These are phyloP conservation scores for Misopates orontium DNA, from an alignment of 257 asterid genomes.

Conservation along the genomic window DNA sequence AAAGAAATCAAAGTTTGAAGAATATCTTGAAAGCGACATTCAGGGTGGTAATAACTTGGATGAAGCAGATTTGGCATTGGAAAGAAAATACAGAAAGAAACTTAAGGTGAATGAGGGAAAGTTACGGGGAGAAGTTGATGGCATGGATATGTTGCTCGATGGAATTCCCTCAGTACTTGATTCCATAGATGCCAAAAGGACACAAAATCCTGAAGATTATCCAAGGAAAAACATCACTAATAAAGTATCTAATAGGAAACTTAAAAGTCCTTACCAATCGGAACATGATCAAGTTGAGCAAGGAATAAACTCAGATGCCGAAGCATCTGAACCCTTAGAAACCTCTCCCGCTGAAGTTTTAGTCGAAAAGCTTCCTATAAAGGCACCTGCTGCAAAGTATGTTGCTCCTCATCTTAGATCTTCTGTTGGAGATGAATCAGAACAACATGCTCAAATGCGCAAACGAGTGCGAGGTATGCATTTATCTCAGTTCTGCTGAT, in stretches of 20 bases:
- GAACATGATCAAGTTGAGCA: conserved; percentile 33
- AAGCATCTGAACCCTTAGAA: conserved; percentile 29
- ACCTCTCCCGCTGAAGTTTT: conserved; percentile 29
- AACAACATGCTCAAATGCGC: conserved; percentile 68
- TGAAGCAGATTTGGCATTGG: conserved; percentile 43
- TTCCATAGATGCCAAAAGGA: too few relatives aligned
- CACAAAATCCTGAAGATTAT: too few relatives aligned
- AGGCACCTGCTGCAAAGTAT: conserved; percentile 50
- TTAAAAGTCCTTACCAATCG: conserved; percentile 27
- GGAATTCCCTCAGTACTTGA: conserved; percentile 50
- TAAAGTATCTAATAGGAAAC: too few relatives aligned
- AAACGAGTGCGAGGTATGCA: conserved; percentile 68
- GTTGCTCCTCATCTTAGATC: conserved; percentile 77
- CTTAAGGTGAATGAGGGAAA: conserved; percentile 37
- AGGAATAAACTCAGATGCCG: conserved; percentile 19
- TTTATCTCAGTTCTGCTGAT: conserved; percentile 17
- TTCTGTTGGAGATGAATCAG: conserved; percentile 52
- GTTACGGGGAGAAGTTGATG: conserved; percentile 33
- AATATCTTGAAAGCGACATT: too few relatives aligned
- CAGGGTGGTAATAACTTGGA: conserved; percentile 34
- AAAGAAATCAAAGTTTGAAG: conserved; percentile 44
- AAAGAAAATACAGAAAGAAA: conserved; percentile 37
- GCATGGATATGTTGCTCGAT: conserved; percentile 34
- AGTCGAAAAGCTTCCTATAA: conserved; percentile 23
- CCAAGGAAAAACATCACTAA: too few relatives aligned